Conservation (phyloP, 805 yeast genomes). For the Ogataea salicorniae region DNA sequence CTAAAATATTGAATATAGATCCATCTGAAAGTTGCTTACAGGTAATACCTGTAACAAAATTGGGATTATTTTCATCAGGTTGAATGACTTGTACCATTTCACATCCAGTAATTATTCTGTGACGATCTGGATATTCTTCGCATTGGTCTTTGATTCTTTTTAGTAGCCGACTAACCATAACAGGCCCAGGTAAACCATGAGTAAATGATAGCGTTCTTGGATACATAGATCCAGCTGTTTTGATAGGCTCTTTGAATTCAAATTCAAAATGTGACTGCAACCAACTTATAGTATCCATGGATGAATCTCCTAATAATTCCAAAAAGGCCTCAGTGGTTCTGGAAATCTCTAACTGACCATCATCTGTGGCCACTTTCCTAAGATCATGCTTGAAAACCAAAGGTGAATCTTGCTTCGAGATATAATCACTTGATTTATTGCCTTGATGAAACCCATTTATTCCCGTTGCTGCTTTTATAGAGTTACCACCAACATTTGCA, state of each 20-base stretch:
- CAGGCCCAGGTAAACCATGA: constrained; percentile 50
- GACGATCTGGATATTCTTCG: constrained; percentile 34
- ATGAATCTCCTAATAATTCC: constrained; percentile 47
- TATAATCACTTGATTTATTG: constrained; percentile 41
- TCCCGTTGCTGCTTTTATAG: constrained; percentile 59
- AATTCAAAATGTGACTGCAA: constrained; percentile 57
- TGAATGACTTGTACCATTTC: constrained; percentile 23
- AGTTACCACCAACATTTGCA: constrained; percentile 53
- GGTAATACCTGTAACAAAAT: too few species aligned
- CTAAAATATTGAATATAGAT: constrained; percentile 26
- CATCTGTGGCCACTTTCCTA: constrained; percentile 43
- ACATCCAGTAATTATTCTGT: constrained; percentile 26
- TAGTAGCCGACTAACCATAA: constrained; percentile 47
- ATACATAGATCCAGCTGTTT: constrained; percentile 10
- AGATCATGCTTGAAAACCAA: constrained; percentile 61
- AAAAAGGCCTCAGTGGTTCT: constrained; percentile 36
- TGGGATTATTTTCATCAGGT: too few species aligned
- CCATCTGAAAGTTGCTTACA: too few species aligned
- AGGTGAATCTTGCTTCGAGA: constrained; percentile 43
- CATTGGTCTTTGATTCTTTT: constrained; percentile 37
- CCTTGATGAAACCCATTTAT: constrained; percentile 62
- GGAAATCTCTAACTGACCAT: constrained; percentile 44
- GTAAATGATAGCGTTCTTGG: constrained; percentile 12
- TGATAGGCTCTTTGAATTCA: constrained; percentile 27
- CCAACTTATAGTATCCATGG: constrained; percentile 68